A percentile compares a stretch with the other conserved stretches of the same genome.
phyloP scores from a whole-genome alignment of 768 basidiomycete genomes.

The Macrocybe gigantea region DNA sequence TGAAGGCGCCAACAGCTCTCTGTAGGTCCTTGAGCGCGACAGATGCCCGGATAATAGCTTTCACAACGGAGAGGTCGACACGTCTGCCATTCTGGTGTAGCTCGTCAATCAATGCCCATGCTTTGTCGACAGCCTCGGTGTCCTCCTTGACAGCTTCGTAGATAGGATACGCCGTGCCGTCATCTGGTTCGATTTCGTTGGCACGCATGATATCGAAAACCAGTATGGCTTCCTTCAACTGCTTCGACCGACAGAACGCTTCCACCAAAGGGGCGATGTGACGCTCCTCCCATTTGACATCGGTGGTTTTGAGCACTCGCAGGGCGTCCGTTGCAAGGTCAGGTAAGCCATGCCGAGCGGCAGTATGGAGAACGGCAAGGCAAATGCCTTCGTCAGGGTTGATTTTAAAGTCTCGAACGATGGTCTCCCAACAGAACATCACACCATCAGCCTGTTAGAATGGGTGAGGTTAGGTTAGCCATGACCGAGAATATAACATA shows the following conservation, averaged over 20 bases:
- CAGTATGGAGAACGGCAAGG: constrained; percentile 62
- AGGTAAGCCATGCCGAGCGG: constrained; percentile 66
- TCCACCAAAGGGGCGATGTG: constrained; percentile 79
- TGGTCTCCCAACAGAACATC: constrained; percentile 51
- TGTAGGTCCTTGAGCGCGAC: constrained; percentile 60
- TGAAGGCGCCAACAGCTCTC: constrained; percentile 75
- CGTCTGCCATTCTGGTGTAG: constrained; percentile 45
- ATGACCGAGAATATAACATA: constrained; percentile 29
- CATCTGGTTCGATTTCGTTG: constrained; percentile 40
- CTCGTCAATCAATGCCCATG: constrained; percentile 60
- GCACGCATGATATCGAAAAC: constrained; percentile 56
- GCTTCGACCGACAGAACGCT: constrained; percentile 53
- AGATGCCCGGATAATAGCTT: constrained; percentile 62
- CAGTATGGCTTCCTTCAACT: constrained; percentile 58
- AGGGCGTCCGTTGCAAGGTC: constrained; percentile 65
- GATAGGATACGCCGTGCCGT: constrained; percentile 45
- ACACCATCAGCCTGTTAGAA: constrained; percentile 60
- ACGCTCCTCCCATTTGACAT: constrained; percentile 52
- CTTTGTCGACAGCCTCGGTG: constrained; percentile 51
- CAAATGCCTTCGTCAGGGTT: constrained; percentile 74
- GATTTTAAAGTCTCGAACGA: constrained; percentile 44
- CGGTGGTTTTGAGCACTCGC: constrained; percentile 42
- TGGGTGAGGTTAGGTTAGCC: neutral
- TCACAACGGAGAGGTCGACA: constrained; percentile 57
- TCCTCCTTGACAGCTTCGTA: constrained; percentile 38